Conservation (phyloP, 805 yeast species). For the Cyberlindnera mrakii region DNA sequence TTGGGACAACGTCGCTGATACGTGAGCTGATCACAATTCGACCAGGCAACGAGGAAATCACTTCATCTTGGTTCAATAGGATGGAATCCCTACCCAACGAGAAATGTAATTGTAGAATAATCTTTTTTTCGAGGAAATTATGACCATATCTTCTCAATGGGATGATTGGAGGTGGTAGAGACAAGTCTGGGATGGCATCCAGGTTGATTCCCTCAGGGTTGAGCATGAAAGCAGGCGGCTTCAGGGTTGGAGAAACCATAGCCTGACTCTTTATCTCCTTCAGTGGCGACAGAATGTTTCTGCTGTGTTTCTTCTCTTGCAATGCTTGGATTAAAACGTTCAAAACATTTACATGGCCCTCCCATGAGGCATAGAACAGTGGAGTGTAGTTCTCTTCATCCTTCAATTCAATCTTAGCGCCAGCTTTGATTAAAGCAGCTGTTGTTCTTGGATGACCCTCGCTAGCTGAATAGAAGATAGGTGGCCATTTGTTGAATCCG, state of each 20-base stretch:
- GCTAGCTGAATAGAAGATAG: constrained; percentile 82
- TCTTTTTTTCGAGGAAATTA: constrained; percentile 86
- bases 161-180: constrained; percentile 92
- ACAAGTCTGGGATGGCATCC: constrained; percentile 83
- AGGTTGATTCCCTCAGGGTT: constrained; percentile 32
- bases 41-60: constrained; percentile 53
- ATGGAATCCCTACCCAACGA: constrained; percentile 40
- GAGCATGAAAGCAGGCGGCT: constrained; percentile 19
- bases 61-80: constrained; percentile 37
- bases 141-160: constrained; percentile 95
- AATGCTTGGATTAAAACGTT: constrained; percentile 50
- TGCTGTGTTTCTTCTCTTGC: constrained; percentile 10
- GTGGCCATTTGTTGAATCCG: constrained; percentile 89
- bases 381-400: constrained; percentile 83
- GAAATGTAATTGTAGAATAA: constrained; percentile 71
- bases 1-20: constrained; percentile 77
- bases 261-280: constrained; percentile 10
- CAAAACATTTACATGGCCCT: constrained; percentile 82
- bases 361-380: constrained; percentile 86
- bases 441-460: constrained; percentile 77
- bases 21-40: constrained; percentile 76
- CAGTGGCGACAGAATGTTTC: constrained; percentile 20
- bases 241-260: constrained; percentile 6
- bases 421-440: constrained; percentile 58
- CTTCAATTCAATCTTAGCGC: constrained; percentile 60